Base-by-base conservation (phyloP, 148 eudicot species). In the Dianthus caryophyllus region DNA sequence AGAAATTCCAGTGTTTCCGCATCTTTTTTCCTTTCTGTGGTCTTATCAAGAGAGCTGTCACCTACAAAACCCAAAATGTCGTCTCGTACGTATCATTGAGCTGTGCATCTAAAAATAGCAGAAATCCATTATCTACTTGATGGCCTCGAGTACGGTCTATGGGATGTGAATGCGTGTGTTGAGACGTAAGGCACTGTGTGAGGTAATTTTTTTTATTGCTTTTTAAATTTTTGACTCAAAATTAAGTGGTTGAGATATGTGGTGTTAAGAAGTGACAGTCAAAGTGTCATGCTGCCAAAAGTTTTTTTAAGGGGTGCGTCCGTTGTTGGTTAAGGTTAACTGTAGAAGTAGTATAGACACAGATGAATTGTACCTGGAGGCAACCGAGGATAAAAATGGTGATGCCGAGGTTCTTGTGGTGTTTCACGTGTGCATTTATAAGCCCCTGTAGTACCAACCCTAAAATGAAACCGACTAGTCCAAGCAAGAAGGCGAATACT, bases 1-100 rank as follows among this genome's bases (percentile, higher is more conserved):
- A 89, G 87, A 84, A 93, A 64, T 93, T 93, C 98, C 98, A 93
- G 68, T 89, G 87, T 67, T 84, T 88, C 52, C 98, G 78, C 43
- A 65, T 61, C 70, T 93, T 90, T 6, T 95, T 71, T 27, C 56
- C 87, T 75, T 84, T 86, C 22, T 82, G 44, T 11, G 98, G 96
- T 70, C 98, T 78, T 49, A 74, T 71, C 66, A 89, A 72, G 41
- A 89, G 46, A 9, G 98, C 98, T 36, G 78, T 64, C 11, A 86
- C 84, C 98, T 93, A 70, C 58, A 50, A 0, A 60, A 56, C 11
- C 31, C 66, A 24, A 21, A 71, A 36, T 13, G 0, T 18, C 26
- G 11, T 0, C 7, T 29, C 13, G 64, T 21, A 39, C 50, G 13
- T 61, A 10, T 24, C 36, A 18, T 33, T 21, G 57, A 22, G 2